Evolutionary conservation across 805 yeast species (phyloP), one percentile per base, ranked within the genome.

Genomic region (Yamadazyma sp.): DNA sequence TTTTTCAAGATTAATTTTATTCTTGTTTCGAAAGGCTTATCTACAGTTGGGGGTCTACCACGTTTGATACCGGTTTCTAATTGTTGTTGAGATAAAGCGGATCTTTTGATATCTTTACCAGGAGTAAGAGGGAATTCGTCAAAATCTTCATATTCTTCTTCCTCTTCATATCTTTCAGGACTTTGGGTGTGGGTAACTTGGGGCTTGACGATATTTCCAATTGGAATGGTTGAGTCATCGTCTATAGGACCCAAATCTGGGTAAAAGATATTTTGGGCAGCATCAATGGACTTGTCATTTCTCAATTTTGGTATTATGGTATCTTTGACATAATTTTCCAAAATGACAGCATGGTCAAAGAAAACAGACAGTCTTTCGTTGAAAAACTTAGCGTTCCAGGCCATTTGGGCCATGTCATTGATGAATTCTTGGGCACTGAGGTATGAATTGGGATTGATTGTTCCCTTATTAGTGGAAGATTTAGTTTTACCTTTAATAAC

Each of bases 31-130:
- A 83, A 89, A 5, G 95, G 95, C 53, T 80, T 82, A 56, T 86
- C 95, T 32, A 87, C 86, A 38, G 86, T 82, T 2, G 96, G 95
- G 4, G 96, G 96, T 49, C 95, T 73, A 13, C 95, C 95, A 52
- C 95, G 73, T 57, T 86, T 82, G 21, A 77, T 74, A 48, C 86
- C 81, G 16, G 60, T 54, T 30, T 60, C 66, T 16, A 47, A 28
- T 19, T 30, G 22, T 24, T 35, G 36, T 17, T 28, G 32, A 19
- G 23, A 7, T n/a, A n/a, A n/a, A n/a, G n/a, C n/a, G n/a, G n/a
- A 17, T 23, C 10, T 20, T 22, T 20, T 15, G 24, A 12, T 23
- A n/a, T n/a, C n/a, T n/a, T n/a, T n/a, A n/a, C n/a, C 42, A 8
- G 47, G 42, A 17, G 41, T 43, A 13, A 27, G 23, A 3, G 33